phyloP scores from a whole-genome alignment of 2,329 filamentous ascomycete species.

The Paradendryphiella salina region DNA sequence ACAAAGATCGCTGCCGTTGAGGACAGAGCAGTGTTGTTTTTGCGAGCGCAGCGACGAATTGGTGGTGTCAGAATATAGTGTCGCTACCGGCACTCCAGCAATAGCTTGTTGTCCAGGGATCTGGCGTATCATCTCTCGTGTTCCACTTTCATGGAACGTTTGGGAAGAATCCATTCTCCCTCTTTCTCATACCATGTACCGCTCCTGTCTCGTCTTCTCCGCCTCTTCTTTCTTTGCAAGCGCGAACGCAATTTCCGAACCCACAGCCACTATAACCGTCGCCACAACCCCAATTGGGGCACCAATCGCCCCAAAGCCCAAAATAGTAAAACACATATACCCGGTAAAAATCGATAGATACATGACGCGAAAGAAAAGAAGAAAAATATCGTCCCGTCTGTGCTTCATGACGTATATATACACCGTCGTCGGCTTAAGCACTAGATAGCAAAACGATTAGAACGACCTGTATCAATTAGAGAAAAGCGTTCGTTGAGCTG shows the following conservation, averaged over 20 bases:
- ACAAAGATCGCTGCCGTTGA: too few relatives aligned
- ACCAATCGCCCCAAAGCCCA: slow-evolving; percentile 17
- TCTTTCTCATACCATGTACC: slow-evolving; percentile 11
- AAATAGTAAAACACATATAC: slow-evolving; percentile 19
- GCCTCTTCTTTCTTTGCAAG: slow-evolving; percentile 9
- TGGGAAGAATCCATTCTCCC: neutral
- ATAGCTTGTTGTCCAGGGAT: too few relatives aligned
- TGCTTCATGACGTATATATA: slow-evolving; percentile 3
- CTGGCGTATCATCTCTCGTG: neutral
- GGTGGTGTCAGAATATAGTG: too few relatives aligned
- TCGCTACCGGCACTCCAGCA: too few relatives aligned
- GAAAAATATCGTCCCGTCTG: slow-evolving; percentile 12
- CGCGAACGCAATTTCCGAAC: slow-evolving; percentile 18
- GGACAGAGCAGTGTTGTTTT: neutral
- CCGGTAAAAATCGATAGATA: slow-evolving; percentile 21
- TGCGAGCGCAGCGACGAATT: neutral
- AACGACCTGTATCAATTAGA: too few relatives aligned
- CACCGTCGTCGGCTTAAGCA: neutral
- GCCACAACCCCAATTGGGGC: slow-evolving; percentile 14
- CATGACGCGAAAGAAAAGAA: slow-evolving; percentile 20
- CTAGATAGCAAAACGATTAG: neutral
- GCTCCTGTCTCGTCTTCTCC: slow-evolving; percentile 3
- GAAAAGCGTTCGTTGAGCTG: neutral
- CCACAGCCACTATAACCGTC: slow-evolving; percentile 15
- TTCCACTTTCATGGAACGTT: neutral